Base-by-base conservation (phyloP, 2,329 filamentous ascomycete species). In the Aureobasidium sp. region DNA sequence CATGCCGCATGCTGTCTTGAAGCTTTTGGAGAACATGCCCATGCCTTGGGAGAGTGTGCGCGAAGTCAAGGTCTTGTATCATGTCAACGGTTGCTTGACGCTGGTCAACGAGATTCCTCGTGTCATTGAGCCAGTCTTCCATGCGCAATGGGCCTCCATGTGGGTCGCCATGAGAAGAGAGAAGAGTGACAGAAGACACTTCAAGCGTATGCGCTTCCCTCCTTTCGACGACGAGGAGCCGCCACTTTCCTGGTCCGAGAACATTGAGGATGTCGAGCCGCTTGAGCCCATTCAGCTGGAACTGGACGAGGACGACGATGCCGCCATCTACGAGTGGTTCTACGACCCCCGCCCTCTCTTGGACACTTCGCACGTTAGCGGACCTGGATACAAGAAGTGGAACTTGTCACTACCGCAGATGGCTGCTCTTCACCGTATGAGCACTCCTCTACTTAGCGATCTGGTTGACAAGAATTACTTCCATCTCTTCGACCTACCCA, bases 131-230 rank as follows among this genome's bases (percentile, higher is more conserved):
- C 94, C 94, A 0, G 90, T 99, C 4, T 99, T 96, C 75, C 92
- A 97, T 73, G 94, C 94, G 62, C 94, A 99, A 74, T 99, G 94
- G 94, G 94, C 94, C 13, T 96, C 93, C 60, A 99, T 99, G 94
- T 99, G 94, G 94, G 87, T 96, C 30, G 91, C 89, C 48, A 99
- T 99, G 94, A 86, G 94, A 69, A 89, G 95, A 69, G 94, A 99
- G 74, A 99, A 99, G 81, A 94, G 91, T 71, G 94, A 99, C 71
- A 82, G 94, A 75, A 81, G 93, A 71, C 85, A 97, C 69, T 99
- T 99, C 82, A 99, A 99, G 80, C 86, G 94, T 66, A 99, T 99
- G 94, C 86, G 95, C 68, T 99, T 99, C 69, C 94, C 94, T 21
- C 95, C 95, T 0, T 99, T 99, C 68, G 94, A 99, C 68, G 95